A percentile compares a stretch with the other conserved stretches of the same genome.
phyloP scores from a whole-genome alignment of 2,329 filamentous ascomycete species.

The Lanzia echinophila region DNA sequence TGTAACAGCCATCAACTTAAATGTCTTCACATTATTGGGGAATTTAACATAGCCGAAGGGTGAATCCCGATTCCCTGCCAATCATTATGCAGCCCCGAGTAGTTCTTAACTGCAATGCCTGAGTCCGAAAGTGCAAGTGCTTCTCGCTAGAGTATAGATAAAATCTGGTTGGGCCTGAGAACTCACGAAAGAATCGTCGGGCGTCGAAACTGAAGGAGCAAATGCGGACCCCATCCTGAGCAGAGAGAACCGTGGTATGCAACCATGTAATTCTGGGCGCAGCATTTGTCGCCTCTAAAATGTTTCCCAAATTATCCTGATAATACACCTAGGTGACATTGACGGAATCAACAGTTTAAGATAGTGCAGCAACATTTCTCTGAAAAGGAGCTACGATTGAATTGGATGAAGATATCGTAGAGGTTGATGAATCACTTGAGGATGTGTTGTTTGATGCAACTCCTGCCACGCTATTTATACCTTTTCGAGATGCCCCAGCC shows the following conservation, averaged over 20 bases:
- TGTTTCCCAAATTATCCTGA: constrained; percentile 10
- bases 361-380: constrained; percentile 14
- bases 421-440: not conserved
- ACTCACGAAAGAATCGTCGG: constrained; percentile 3
- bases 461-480: not conserved
- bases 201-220: constrained; percentile 14
- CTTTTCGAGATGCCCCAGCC: not conserved
- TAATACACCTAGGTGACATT: constrained; percentile 15
- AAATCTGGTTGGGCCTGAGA: not conserved
- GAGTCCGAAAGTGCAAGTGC: not conserved
- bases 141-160: not conserved
- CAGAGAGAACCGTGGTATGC: constrained; percentile 6
- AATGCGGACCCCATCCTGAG: constrained; percentile 11
- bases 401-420: not conserved
- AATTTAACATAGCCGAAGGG: constrained; percentile 13
- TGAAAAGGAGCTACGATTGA: not conserved
- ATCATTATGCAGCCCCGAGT: not conserved
- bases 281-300: constrained; percentile 12
- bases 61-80: constrained; percentile 3
- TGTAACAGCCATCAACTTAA: constrained; percentile 11
- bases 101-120: not conserved
- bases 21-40: constrained; percentile 6
- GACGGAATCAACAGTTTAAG: constrained; percentile 5
- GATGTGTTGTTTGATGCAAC: not conserved
- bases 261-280: constrained; percentile 8